Base-by-base conservation (phyloP, 2,329 filamentous ascomycete species). In the Sporothrix protearum region DNA sequence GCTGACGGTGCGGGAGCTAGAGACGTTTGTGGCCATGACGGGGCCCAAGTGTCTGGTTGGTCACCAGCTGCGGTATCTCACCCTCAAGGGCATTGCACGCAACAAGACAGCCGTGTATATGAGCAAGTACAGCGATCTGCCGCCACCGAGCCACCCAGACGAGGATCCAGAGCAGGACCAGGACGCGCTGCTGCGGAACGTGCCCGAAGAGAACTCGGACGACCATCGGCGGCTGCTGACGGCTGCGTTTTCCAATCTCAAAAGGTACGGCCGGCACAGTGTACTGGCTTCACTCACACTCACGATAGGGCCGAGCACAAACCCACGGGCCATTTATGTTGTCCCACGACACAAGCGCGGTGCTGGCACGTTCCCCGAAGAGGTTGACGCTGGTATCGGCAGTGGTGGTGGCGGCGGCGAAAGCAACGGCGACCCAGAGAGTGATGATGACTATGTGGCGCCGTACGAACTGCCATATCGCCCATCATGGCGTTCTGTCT, bases 141-240 rank as follows among this genome's bases (percentile, higher is more conserved):
- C n/a, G 22, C 49, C 33, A 19, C 51, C 49, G 7, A 45, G 8
- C 6, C 25, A 59, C 10, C 55, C 55, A 3, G 59, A 53, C n/a
- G 57, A 70, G 16, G 69, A 70, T 47, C 57, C 57, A 7, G 69
- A 63, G 45, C 53, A 22, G 39, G 68, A 70, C 55, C 53, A 49
- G 19, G 68, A 70, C n/a, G n/a, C 53, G 9, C 53, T 47, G 42
- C 25, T 66, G 42, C 63, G 39, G 16, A 49, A 55, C 12, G 49
- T 22, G 30, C 47, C 66, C 8, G 53, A 36, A 19, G 68, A 70
- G 28, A 53, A 61, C 42, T 42, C 53, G 12, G 36, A 59, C 3
- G 69, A 70, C 28, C 69, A 64, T n/a, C 12, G 42, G 57, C 69
- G 69, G 7, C 30, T 70, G 42, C 30, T 70, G 57, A 45, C 57